Evolutionary conservation across 1,284 basidiomycete species (phyloP), one percentile per base, ranked within the genome.

Genomic region (Cutaneotrichosporon sp.): DNA sequence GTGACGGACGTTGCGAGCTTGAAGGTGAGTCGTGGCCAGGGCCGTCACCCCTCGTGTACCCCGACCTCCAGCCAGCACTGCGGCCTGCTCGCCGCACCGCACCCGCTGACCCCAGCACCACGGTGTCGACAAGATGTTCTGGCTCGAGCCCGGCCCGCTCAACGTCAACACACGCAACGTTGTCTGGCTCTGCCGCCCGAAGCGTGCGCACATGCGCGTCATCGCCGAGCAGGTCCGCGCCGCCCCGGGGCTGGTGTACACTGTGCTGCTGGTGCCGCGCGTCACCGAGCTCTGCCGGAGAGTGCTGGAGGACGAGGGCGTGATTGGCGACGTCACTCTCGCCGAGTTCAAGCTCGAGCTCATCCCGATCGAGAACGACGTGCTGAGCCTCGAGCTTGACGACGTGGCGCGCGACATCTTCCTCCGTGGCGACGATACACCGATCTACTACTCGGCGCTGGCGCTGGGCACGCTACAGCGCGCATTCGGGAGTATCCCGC

Each of bases 101-200:
- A 13, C 34, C 5, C 11, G 31, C 50, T 52, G 50, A 52, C 29
- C 22, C 16, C 70, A 97, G 90, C 91, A 97, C 76, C 95, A 98
- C 85, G 95, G 93, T 4, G 94, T 99, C 4, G 95, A 98, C 81
- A 97, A 97, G 83, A 95, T 99, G 90, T 97, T 97, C 80, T 99
- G 97, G 97, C 87, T 99, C 27, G 97, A 99, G 79, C 76, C 87
- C 10, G 93, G 92, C 29, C 88, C 91, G 11, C 80, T 97, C 58
- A 86, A 87, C 46, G 90, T 91, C 1, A 85, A 86, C 3, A 94
- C 95, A 3, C 87, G 90, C 34, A 95, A 94, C 68, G 87, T 99
- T 63, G 87, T 99, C 24, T 99, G 97, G 81, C 85, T 99, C 18
- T 97, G 92, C 76, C 85, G 94, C 29, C 93, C 97, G 2, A 85